Evolutionary conservation across 768 basidiomycete species (phyloP).

Genomic region (Leccinum barrowsii): DNA sequence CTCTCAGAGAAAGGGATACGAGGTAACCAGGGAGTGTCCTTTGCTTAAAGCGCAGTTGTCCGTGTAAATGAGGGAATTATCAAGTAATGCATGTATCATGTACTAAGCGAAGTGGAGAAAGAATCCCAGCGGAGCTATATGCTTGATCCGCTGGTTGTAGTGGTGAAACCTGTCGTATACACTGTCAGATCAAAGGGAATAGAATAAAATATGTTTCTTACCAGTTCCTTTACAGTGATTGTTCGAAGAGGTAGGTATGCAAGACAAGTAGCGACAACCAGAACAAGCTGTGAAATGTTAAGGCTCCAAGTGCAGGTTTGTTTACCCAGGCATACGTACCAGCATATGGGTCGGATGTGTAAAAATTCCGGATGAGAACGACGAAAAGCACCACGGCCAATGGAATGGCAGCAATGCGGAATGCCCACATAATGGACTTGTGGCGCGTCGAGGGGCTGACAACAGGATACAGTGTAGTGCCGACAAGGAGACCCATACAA

Average conservation of each 20-base stretch:
- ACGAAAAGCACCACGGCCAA: slow-evolving; percentile 78
- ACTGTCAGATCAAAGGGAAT: slow-evolving; percentile 1
- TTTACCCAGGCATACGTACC: slow-evolving; percentile 42
- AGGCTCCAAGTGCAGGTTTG: neutral
- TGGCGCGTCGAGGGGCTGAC: slow-evolving; percentile 80
- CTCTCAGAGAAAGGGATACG: neutral
- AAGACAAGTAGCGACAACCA: slow-evolving; percentile 88
- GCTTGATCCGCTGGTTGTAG: slow-evolving; percentile 30
- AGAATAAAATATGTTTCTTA: slow-evolving; percentile 7
- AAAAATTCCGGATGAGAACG: slow-evolving; percentile 84
- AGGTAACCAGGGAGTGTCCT: neutral
- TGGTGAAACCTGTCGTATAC: slow-evolving; percentile 23
- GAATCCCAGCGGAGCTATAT: slow-evolving; percentile 12
- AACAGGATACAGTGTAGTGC: slow-evolving; percentile 84
- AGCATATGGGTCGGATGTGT: slow-evolving; percentile 80
- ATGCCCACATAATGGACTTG: slow-evolving; percentile 63
- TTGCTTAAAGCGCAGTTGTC: slow-evolving; percentile 3
- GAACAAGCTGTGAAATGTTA: slow-evolving; percentile 56
- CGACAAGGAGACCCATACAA: slow-evolving; percentile 77
- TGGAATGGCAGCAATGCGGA: slow-evolving; percentile 72
- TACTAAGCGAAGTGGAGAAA: neutral
- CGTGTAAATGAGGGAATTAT: slow-evolving; percentile 4
- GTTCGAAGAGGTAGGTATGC: slow-evolving; percentile 74
- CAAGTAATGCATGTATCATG: neutral
- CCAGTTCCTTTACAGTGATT: slow-evolving; percentile 58